Percentiles rank a stretch among this genome's conserved stretches.
phyloP scores from a whole-genome alignment of 73 alveolate genomes.

The Loxodes magnus region DNA sequence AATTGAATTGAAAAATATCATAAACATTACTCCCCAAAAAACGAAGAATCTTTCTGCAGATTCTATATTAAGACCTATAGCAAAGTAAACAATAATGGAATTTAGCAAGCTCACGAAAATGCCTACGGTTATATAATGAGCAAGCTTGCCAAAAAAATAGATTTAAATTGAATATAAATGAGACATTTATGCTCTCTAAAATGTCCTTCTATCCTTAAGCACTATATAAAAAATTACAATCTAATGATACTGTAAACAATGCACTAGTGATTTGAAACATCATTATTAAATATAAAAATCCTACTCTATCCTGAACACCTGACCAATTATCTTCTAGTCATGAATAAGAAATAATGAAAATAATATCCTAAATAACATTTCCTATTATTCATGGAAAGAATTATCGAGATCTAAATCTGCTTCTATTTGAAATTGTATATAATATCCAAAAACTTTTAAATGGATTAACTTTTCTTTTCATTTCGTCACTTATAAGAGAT shows the following conservation, averaged over 20 bases:
- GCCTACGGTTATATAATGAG: not conserved
- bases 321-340: too few species aligned
- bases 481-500: too few species aligned
- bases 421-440: too few species aligned
- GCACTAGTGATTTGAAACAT: too few species aligned
- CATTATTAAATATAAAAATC: too few species aligned
- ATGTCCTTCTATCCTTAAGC: not conserved
- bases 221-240: not conserved
- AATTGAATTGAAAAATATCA: not conserved
- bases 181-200: constrained; percentile 7
- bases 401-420: too few species aligned
- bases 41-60: not conserved
- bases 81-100: not conserved
- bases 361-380: too few species aligned
- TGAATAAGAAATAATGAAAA: too few species aligned
- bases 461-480: not conserved
- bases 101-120: not conserved
- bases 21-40: not conserved
- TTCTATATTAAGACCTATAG: constrained; percentile 2
- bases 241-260: not conserved
- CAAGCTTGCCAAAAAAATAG: constrained; percentile 2
- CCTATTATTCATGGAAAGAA: too few species aligned
- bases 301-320: too few species aligned
- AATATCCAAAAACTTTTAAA: too few species aligned
- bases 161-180: not conserved